phyloP scores from a whole-genome alignment of 257 asterid genomes.

The Henckelia pumila region DNA sequence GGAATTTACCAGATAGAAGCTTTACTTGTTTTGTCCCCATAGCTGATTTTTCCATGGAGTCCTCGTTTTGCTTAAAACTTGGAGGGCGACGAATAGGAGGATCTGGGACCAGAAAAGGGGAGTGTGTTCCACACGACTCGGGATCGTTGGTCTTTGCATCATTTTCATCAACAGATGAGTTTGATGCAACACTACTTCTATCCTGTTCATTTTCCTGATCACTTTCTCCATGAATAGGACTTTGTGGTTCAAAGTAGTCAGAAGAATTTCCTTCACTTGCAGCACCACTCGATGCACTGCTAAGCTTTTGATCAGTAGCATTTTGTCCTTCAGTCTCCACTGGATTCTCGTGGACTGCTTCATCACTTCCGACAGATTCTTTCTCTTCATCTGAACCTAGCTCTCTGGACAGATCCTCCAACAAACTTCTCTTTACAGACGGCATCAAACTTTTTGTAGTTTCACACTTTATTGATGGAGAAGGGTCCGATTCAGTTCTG shows the following conservation, averaged over 20 bases:
- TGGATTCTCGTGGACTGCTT: conserved; percentile 31
- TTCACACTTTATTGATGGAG: conserved; percentile 41
- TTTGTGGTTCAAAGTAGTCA: conserved; percentile 41
- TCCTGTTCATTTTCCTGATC: conserved; percentile 44
- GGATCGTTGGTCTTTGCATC: conserved; percentile 27
- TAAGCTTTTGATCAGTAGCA: conserved; percentile 27
- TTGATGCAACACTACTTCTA: conserved; percentile 64
- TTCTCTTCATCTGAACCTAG: conserved; percentile 50
- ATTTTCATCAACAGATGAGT: conserved; percentile 31
- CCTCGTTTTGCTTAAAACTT: conserved; percentile 34
- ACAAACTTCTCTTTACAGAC: conserved; percentile 65
- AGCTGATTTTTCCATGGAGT: conserved; percentile 26
- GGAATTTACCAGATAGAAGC: conserved; percentile 34
- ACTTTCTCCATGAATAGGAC: conserved; percentile 38
- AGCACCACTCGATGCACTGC: conserved; percentile 31
- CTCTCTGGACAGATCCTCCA: conserved; percentile 63
- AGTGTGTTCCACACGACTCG: conserved; percentile 23
- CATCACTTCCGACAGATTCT: conserved; percentile 27
- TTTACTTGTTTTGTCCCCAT: conserved; percentile 27
- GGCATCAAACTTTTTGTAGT: conserved; percentile 37
- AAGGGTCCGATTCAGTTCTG: conserved; percentile 66
- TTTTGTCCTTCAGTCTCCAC: conserved; percentile 28
- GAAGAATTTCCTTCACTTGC: conserved; percentile 53
- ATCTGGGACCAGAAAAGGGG: conserved; percentile 41
- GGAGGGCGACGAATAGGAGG: conserved; percentile 31